A percentile compares a stretch with the other conserved stretches of the same genome.
Conservation (phyloP, 176 grass and related monocot species). For the Avena sativa region DNA sequence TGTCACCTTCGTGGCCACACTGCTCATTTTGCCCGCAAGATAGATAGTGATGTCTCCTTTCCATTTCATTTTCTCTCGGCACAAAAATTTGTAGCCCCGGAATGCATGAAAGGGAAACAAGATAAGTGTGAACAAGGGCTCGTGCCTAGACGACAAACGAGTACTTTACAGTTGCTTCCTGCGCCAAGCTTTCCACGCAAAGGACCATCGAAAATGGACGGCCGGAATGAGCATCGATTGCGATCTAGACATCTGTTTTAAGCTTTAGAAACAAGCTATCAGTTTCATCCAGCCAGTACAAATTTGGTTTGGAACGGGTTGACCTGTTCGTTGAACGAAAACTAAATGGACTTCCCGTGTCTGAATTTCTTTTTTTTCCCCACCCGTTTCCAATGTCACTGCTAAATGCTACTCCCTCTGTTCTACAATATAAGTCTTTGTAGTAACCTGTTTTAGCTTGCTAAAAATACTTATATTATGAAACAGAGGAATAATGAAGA, state of each 20-base stretch:
- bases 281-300: background rate
- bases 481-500: no score
- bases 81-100: background rate
- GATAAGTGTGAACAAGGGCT: slow-evolving; percentile 27
- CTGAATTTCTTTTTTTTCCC: no score
- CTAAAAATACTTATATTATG: no score
- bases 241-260: background rate
- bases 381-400: no score
- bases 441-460: no score
- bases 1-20: background rate
- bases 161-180: slow-evolving; percentile 22
- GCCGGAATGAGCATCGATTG: background rate
- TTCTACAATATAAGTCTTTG: no score
- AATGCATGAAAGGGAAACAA: background rate
- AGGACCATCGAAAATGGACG: no score
- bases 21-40: background rate
- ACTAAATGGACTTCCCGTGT: no score
- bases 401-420: no score
- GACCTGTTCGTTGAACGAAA: background rate
- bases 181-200: no score
- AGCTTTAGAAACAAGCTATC: background rate
- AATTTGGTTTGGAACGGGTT: background rate
- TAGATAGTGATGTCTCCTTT: background rate
- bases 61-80: background rate
- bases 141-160: slow-evolving; percentile 28